Percentiles rank a stretch among this genome's conserved stretches.
These are phyloP conservation scores for Pseudohyphozyma bogoriensis DNA, from an alignment of 768 basidiomycete genomes.

Conservation along the genomic window DNA sequence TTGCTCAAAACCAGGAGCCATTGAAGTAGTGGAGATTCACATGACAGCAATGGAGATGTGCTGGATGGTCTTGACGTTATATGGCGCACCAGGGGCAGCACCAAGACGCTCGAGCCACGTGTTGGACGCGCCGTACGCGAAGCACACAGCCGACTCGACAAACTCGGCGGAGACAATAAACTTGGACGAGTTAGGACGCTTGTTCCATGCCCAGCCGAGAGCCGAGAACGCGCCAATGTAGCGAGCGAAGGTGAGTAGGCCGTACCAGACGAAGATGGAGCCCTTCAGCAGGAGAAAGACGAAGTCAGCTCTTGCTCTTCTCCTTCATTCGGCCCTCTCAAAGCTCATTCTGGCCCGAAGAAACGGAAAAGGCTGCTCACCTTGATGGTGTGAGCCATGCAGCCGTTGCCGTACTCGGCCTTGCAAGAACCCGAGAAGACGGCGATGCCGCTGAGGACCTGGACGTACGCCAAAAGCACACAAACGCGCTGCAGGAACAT, in stretches of 20 bases:
- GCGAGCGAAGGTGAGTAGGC: slow-evolving; percentile 79
- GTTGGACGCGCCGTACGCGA: slow-evolving; percentile 58
- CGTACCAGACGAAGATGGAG: slow-evolving; percentile 85
- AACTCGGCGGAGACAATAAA: slow-evolving; percentile 36
- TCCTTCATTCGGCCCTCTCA: too few species aligned
- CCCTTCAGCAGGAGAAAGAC: slow-evolving; percentile 49
- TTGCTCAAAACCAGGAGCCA: too few species aligned
- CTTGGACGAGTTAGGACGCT: slow-evolving; percentile 39
- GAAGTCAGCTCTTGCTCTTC: too few species aligned
- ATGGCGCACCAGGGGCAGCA: slow-evolving; percentile 66
- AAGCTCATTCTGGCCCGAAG: not conserved
- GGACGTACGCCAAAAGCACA: slow-evolving; percentile 60
- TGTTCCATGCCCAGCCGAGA: slow-evolving; percentile 93
- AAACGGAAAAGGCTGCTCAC: slow-evolving; percentile 7
- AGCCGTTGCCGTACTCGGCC: slow-evolving; percentile 64
- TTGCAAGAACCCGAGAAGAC: slow-evolving; percentile 83
- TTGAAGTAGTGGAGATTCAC: slow-evolving; percentile 45
- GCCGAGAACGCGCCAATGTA: slow-evolving; percentile 81
- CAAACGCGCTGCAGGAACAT: slow-evolving; percentile 50
- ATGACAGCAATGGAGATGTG: slow-evolving; percentile 76
- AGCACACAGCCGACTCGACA: slow-evolving; percentile 49
- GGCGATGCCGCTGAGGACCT: slow-evolving; percentile 59
- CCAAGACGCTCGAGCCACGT: slow-evolving; percentile 98
- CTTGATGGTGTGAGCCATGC: slow-evolving; percentile 80
- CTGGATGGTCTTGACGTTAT: slow-evolving; percentile 81